These are phyloP conservation scores for Amaranthus tricolor DNA, from an alignment of 179 eudicot genomes.

Conservation along the genomic window DNA sequence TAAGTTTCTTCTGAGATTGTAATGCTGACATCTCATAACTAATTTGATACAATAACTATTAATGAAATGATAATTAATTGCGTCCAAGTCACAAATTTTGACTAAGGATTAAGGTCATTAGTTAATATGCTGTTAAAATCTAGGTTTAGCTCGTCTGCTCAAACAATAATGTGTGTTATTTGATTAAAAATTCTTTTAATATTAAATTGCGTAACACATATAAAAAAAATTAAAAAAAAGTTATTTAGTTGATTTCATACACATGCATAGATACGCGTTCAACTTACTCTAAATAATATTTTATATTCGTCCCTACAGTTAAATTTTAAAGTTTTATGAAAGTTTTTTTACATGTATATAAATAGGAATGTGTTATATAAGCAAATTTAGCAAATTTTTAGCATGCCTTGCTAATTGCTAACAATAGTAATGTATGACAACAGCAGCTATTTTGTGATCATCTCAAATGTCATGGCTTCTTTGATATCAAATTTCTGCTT, in stretches of 20 bases:
- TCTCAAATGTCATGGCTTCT: too few relatives aligned
- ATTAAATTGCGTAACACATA: too few relatives aligned
- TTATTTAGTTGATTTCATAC: too few relatives aligned
- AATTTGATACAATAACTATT: background rate
- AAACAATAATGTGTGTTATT: too few relatives aligned
- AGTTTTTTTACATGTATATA: background rate
- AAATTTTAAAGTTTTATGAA: background rate
- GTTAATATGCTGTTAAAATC: background rate
- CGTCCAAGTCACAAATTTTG: background rate
- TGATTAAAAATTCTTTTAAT: too few relatives aligned
- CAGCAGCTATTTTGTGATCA: too few relatives aligned
- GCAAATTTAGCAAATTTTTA: background rate
- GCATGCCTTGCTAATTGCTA: slow-evolving; percentile 5
- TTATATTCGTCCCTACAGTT: too few relatives aligned
- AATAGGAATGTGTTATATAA: background rate
- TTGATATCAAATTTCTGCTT: too few relatives aligned
- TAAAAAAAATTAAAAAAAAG: too few relatives aligned
- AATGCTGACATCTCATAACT: slow-evolving; percentile 1
- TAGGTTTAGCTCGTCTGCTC: background rate
- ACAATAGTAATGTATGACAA: background rate
- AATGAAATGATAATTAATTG: background rate
- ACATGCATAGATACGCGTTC: too few relatives aligned
- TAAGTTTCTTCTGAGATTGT: slow-evolving; percentile 21
- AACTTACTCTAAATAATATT: too few relatives aligned
- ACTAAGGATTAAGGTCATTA: background rate